Evolutionary conservation across 805 yeast species (phyloP), one percentile per base, ranked within the genome.

Genomic region (Scheffersomyces lignosus): DNA sequence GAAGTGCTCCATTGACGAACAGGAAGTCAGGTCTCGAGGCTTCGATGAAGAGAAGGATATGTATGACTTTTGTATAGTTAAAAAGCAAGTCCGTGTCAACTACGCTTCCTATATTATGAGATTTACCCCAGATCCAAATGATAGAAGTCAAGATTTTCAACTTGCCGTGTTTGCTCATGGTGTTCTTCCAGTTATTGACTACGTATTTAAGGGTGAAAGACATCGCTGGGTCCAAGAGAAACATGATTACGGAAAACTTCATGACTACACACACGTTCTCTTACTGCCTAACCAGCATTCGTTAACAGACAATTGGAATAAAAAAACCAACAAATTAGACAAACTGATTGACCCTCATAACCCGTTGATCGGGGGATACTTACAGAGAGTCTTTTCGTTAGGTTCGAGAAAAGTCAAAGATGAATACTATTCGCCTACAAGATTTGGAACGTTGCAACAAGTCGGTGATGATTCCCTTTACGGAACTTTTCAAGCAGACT

Each of bases 271-370:
- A 27, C 15, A 22, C 22, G 22, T 9, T 9, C 28, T 23, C 13
- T 29, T 35, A 18, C 25, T 15, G 8, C 5, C 22, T 12, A n/a
- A 24, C 8, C 31, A 20, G 38, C 31, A 15, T 15, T 40, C 44
- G 8, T 23, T 40, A 18, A 29, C 33, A 5, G 40, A 40, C 8
- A 33, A 36, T 24, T 40, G 39, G 38, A 38, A 40, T 24, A 27
- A 18, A n/a, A n/a, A 20, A 15, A 15, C 28, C 20, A 23, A 30
- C 20, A 36, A 37, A 20, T 16, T 40, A 16, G 27, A 31, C 8
- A 30, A 30, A 27, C 54, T 49, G 34, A 59, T 49, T 17, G 24
- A 31, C 3, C 34, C 34, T 12, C 12, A 24, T 7, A 31, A 31
- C 18, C 1, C 26, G 15, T 24, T 31, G 29, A 15, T 31, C 9